A percentile compares a stretch with the other conserved stretches of the same genome.
These are phyloP conservation scores for Fraxinus sp. DNA, from an alignment of 305 asterid genomes.

Conservation along the genomic window DNA sequence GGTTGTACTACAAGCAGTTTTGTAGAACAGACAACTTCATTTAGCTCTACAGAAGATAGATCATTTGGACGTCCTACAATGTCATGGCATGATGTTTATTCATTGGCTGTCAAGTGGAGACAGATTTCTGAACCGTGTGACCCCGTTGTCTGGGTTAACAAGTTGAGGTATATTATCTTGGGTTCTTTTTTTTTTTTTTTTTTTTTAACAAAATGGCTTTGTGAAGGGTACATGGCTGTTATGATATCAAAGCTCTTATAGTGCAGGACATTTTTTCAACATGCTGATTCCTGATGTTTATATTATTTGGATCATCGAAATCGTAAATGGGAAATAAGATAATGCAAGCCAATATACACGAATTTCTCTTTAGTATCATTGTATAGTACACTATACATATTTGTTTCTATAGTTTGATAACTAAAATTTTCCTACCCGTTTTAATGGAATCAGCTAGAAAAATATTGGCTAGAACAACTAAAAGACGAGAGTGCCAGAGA, in stretches of 20 bases:
- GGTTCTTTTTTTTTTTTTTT: background rate
- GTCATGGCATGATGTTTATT: constrained; percentile 82
- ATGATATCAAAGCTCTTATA: constrained; percentile 7
- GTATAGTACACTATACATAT: background rate
- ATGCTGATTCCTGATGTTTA: background rate
- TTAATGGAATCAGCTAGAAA: background rate
- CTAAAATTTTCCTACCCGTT: background rate
- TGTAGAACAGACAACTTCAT: constrained; percentile 54
- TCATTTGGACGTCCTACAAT: constrained; percentile 64
- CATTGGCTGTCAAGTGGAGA: constrained; percentile 96
- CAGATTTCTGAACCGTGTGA: constrained; percentile 99
- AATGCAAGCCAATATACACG: background rate
- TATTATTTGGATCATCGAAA: background rate
- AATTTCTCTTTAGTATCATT: background rate
- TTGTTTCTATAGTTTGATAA: background rate
- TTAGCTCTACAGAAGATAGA: constrained; percentile 60
- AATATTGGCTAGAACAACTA: background rate
- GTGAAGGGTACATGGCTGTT: constrained; percentile 6
- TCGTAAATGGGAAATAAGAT: constrained; percentile 3
- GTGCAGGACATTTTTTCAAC: background rate
- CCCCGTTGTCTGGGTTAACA: constrained; percentile 93
- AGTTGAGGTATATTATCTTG: constrained; percentile 61
- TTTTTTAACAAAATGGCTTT: background rate
- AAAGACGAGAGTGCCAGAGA: background rate
- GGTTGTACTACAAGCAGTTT: constrained; percentile 94